phyloP scores from a whole-genome alignment of 1,139 yeast species.

The Blastobotrys persicus region DNA sequence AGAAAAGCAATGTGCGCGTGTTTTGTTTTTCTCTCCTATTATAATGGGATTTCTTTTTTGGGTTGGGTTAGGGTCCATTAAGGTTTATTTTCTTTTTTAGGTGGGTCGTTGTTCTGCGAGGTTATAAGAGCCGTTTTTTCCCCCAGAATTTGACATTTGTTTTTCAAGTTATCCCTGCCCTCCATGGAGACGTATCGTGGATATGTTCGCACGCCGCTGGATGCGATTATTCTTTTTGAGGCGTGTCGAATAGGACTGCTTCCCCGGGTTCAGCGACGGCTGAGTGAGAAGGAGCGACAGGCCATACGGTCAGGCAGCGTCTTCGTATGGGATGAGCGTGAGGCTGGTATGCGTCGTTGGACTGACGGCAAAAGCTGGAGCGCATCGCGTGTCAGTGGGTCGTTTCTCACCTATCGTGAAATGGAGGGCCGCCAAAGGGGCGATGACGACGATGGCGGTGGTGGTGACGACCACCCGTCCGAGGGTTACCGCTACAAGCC shows the following conservation, averaged over 20 bases:
- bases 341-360: constrained; percentile 73
- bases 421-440: constrained; percentile 42
- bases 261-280: constrained; percentile 58
- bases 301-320: constrained; percentile 57
- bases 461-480: constrained; percentile 21
- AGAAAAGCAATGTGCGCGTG: background rate
- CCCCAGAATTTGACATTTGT: background rate
- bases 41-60: background rate
- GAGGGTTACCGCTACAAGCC: constrained; percentile 42
- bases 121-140: no score
- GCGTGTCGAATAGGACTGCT: constrained; percentile 57
- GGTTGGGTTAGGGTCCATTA: constrained; percentile 5
- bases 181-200: constrained; percentile 62
- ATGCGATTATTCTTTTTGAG: constrained; percentile 64
- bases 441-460: constrained; percentile 12
- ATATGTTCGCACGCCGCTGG: constrained; percentile 52
- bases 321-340: constrained; percentile 69
- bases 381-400: constrained; percentile 66
- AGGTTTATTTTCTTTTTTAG: constrained; percentile 7
- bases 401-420: constrained; percentile 62
- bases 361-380: constrained; percentile 72
- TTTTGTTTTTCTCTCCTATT: background rate
- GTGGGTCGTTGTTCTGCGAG: background rate
- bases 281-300: constrained; percentile 56
- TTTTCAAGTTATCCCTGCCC: background rate